Evolutionary conservation across 495 filamentous ascomycete genomes (phyloP).

Genomic region (Aspergillus bertholletiae): DNA sequence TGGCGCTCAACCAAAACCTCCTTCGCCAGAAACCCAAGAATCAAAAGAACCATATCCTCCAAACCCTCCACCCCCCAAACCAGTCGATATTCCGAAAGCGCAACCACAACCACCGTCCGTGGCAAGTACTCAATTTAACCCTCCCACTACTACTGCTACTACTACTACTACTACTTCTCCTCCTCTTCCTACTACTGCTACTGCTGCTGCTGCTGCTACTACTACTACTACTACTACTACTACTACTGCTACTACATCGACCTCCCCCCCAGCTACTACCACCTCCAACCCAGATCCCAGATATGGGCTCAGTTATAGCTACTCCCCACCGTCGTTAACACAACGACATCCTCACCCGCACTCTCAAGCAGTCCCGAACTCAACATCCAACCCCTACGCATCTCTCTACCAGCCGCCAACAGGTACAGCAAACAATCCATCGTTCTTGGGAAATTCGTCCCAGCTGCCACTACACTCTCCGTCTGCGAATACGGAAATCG

Average conservation of each 20-base stretch:
- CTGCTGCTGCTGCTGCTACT: neutral
- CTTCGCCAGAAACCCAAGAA: neutral
- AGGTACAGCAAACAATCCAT: too few species aligned
- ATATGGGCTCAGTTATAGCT: slow-evolving; percentile 25
- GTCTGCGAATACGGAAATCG: slow-evolving; percentile 14
- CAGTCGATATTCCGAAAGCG: slow-evolving; percentile 35
- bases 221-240: neutral
- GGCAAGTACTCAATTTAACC: neutral
- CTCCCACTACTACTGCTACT: neutral
- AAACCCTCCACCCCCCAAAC: slow-evolving; percentile 55
- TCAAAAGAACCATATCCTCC: neutral
- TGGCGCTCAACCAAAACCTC: slow-evolving; percentile 36
- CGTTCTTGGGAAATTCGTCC: too few species aligned
- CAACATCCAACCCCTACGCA: slow-evolving; percentile 40
- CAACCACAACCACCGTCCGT: slow-evolving; percentile 18
- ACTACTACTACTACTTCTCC: neutral
- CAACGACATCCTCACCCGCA: slow-evolving; percentile 31
- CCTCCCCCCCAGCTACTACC: slow-evolving; percentile 17
- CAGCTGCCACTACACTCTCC: slow-evolving; percentile 22
- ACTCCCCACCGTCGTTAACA: slow-evolving; percentile 23
- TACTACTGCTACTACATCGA: neutral
- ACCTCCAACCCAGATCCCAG: slow-evolving; percentile 26
- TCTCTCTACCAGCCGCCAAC: slow-evolving; percentile 52
- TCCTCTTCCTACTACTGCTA: neutral
- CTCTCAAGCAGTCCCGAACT: slow-evolving; percentile 35